Base-by-base conservation (phyloP, 768 basidiomycete species). In the Hypholoma sublateritium region DNA sequence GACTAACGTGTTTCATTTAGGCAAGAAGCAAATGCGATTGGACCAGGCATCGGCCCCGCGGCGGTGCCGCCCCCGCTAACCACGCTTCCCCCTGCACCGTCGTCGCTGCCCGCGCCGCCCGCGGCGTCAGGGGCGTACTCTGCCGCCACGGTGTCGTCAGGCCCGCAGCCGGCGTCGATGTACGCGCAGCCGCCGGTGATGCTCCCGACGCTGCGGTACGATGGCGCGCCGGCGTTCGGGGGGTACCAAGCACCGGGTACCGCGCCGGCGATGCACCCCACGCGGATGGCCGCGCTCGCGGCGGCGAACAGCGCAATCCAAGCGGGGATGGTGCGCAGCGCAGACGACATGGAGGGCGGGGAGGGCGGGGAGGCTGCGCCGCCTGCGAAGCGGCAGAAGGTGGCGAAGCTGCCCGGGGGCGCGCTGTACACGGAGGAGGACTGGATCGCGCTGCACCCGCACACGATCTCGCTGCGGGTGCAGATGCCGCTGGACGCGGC, bases 381-480 rank as follows among this genome's bases (percentile, higher is more conserved):
- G 21, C 88, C 91, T 5, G 86, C 95, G 47, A 99, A 99, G 73
- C 80, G 94, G 52, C 91, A 93, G 65, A 86, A 85, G 55, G 84
- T 96, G 13, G 88, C 89, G 24, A 95, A 94, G 71, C 73, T 94
- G 36, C 90, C 92, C 2, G 91, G 86, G 25, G 93, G 93, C 0
- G 85, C 85, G 53, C 72, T 89, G 55, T 97, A 95, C 71, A 82
- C 93, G 6, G 95, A 94, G 65, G 80, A 84, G 52, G 92, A 95
- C 70, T 98, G 95, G 95, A 85, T 93, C 62, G 79, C 79, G 46
- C 87, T 93, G 83, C 93, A 98, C 69, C 91, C 94, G 86, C 89
- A 95, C 63, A 90, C 96, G 12, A 92, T 98, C 65, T 87, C 88
- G 22, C 80, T 99, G 45, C 79, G 80, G 34, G 78, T 98, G 3